Evolutionary conservation across 2,329 filamentous ascomycete genomes (phyloP).

Genomic region (Epichloe hybrida): DNA sequence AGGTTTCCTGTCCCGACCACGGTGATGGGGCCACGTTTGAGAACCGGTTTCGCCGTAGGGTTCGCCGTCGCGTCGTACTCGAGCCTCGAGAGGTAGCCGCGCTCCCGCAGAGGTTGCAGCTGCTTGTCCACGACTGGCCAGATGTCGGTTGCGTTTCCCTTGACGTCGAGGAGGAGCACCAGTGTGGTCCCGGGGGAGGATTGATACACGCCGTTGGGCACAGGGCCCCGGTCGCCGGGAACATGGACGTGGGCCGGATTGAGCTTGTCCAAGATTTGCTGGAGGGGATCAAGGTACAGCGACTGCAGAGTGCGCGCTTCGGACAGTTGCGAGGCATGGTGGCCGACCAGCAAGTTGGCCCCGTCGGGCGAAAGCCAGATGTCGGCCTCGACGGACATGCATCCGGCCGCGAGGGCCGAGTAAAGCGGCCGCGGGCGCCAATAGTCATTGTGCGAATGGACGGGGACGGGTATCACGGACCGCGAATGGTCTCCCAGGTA

Average conservation of each 20-base stretch:
- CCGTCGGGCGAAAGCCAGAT: conserved; percentile 42
- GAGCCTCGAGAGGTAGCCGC: conserved; percentile 40
- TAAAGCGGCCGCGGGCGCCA: conserved; percentile 49
- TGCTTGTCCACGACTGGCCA: conserved; percentile 15
- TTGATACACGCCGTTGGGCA: conserved; percentile 41
- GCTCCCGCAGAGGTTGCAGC: conserved; percentile 43
- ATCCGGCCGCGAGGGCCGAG: conserved; percentile 44
- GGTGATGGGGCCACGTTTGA: conserved; percentile 40
- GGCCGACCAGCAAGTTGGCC: conserved; percentile 44
- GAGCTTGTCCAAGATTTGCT: conserved; percentile 38
- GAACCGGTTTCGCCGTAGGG: conserved; percentile 11
- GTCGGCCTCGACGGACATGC: conserved; percentile 53
- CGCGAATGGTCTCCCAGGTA: conserved; percentile 2
- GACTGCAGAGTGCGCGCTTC: conserved; percentile 41
- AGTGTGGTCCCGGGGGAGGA: conserved; percentile 39
- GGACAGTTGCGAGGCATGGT: conserved; percentile 33
- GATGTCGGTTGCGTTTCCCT: conserved; percentile 25
- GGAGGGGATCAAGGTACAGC: conserved; percentile 52
- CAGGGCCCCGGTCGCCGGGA: conserved; percentile 21
- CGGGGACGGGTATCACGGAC: conserved; percentile 30
- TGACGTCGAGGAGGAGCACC: conserved; percentile 54
- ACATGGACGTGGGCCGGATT: conserved; percentile 4
- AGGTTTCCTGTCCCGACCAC: conserved; percentile 52
- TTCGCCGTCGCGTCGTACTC: conserved; percentile 28
- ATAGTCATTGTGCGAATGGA: conserved; percentile 59